Conservation (phyloP, 108 stramenopile species). For the Conticribra guillardii region DNA sequence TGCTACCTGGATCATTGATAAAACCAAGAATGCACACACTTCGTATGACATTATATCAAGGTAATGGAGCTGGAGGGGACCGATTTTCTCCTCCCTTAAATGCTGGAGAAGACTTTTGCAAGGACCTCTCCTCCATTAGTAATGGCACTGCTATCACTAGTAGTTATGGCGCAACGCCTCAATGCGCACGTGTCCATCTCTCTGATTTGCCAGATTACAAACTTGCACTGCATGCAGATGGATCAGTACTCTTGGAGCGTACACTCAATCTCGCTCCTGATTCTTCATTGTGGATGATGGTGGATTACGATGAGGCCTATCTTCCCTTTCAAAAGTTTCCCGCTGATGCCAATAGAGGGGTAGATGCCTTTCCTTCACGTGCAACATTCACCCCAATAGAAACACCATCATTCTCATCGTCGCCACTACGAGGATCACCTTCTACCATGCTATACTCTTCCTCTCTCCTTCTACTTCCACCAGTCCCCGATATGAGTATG, state of each 20-base stretch:
- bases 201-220: constrained; percentile 31
- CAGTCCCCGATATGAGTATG: constrained; percentile 95
- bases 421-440: not conserved
- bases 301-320: constrained; percentile 75
- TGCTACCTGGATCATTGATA: constrained; percentile 41
- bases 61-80: constrained; percentile 36
- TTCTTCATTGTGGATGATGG: constrained; percentile 55
- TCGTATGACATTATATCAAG: constrained; percentile 41
- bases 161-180: too few species aligned
- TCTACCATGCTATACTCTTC: constrained; percentile 61
- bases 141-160: too few species aligned
- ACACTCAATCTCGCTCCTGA: constrained; percentile 30
- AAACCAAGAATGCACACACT: constrained; percentile 44
- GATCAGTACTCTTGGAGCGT: constrained; percentile 33
- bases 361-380: constrained; percentile 67
- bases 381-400: constrained; percentile 46
- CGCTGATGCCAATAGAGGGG: constrained; percentile 84
- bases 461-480: constrained; percentile 70
- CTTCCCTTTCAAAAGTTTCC: constrained; percentile 79
- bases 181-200: constrained; percentile 7
- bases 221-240: constrained; percentile 37
- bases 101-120: constrained; percentile 1
- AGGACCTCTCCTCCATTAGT: too few species aligned
- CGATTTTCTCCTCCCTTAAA: constrained; percentile 32
- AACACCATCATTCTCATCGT: not conserved